Evolutionary conservation across 306 rosid genomes (phyloP), one percentile per base, ranked within the genome.

Genomic region (Lagenaria siceraria): DNA sequence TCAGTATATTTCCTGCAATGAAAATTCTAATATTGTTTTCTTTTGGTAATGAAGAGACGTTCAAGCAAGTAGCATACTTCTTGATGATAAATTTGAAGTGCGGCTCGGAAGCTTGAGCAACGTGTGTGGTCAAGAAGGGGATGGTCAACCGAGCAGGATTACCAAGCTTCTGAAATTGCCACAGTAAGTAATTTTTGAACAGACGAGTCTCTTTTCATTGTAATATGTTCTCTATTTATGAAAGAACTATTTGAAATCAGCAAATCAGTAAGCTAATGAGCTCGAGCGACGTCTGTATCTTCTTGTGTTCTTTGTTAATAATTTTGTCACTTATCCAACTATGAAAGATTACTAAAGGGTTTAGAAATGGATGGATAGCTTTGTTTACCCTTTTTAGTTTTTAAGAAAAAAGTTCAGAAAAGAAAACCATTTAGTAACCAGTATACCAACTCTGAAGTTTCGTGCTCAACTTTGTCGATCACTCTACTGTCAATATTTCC

Each of bases 31-130:
- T 82, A 54, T 40, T 2, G 29, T 12, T 78, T 79, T 86, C 40
- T 78, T 80, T 82, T 82, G 63, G 55, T 68, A 35, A 56, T 78
- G 86, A 48, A 95, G 99, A 84, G 97, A 95, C 80, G 84, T 95
- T 84, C 97, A 90, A 92, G 96, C 99, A 18, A 90, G 92, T 84
- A 95, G 99, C 81, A 85, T 95, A 81, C 96, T 92, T 76, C 97
- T 95, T 52, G 99, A 95, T 76, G 97, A 95, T 80, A 95, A 90
- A 84, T 95, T 90, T 77, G 99, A 95, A 87, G 99, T 92, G 76
- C 88, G 97, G 79, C 70, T 95, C 60, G 99, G 99, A 80, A 92
- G 99, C 88, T 80, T 95, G 81, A 92, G 91, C 55, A 93, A 89
- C 80, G 81, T 86, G 52, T 85, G 93, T 75, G 78, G 75, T 79